Conservation (phyloP, 2,329 filamentous ascomycete species). For the Pyrenophora teres region DNA sequence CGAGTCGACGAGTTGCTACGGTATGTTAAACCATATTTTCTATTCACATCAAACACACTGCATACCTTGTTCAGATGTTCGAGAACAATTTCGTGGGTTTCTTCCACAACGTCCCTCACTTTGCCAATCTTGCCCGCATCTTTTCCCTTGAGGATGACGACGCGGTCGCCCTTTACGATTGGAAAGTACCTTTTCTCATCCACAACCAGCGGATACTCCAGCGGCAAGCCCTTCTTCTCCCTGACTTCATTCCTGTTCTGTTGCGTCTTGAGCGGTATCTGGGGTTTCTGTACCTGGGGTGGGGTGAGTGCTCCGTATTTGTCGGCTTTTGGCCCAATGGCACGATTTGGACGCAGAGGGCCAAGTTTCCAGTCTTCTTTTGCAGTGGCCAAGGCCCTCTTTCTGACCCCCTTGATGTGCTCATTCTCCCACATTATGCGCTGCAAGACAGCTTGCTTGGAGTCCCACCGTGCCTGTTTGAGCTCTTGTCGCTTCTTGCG, state of each 20-base stretch:
- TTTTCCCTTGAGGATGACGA: conserved; percentile 76
- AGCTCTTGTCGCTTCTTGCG: conserved; percentile 30
- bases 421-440: conserved; percentile 23
- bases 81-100: conserved; percentile 43
- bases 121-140: conserved; percentile 83
- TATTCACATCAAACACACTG: background rate
- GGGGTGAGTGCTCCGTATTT: conserved; percentile 63
- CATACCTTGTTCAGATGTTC: conserved; percentile 50
- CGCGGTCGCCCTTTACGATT: conserved; percentile 69
- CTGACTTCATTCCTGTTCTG: conserved; percentile 26
- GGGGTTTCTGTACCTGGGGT: conserved; percentile 35
- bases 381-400: conserved; percentile 60
- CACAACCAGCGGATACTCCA: conserved; percentile 36
- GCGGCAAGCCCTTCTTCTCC: conserved; percentile 26
- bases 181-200: conserved; percentile 39
- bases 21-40: background rate
- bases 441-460: conserved; percentile 33
- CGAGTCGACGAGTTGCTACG: conserved; percentile 50
- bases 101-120: conserved; percentile 61
- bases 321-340: conserved; percentile 64
- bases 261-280: conserved; percentile 46
- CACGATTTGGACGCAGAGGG: conserved; percentile 74
- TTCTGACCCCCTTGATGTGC: conserved; percentile 42
- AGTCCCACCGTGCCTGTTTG: conserved; percentile 35
- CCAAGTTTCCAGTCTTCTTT: conserved; percentile 81